Evolutionary conservation across 345 rosid species (phyloP), one percentile per base, ranked within the genome.

Genomic region (Moringa oleifera): DNA sequence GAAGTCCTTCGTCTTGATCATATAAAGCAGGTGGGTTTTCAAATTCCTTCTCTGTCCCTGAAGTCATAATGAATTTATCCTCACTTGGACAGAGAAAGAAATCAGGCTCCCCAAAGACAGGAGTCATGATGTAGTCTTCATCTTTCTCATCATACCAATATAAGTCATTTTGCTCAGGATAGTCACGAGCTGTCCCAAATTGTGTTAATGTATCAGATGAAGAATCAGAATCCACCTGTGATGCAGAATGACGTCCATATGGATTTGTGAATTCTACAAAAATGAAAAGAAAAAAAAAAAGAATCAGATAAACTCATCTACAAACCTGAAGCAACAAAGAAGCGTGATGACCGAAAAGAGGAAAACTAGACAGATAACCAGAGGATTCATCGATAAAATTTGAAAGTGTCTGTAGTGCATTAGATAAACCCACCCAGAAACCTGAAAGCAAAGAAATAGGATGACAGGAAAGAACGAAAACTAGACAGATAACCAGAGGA

Each of bases 151-250:
- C 85, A 6, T 76, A 66, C 73, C 80, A 79, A 67, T 68, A 74
- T 24, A 77, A 63, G 77, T 86, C 95, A 57, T 81, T 82, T 78
- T 85, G 90, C 75, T 85, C 96, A 1, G 80, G 80, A 63, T 87
- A 90, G 20, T 87, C 84, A 0, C 95, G 87, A 18, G 99, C 95
- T 0, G 99, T 90, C 18, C 86, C 97, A 67, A 94, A 94, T 52
- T 90, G 88, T 67, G 99, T 85, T 73, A 81, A 67, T 24, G 79
- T 73, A 58, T 78, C 88, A 0, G 98, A 90, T 31, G 97, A 88
- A 57, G 85, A 68, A 41, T 80, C 84, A 7, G 89, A 85, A 68
- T 76, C 67, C 20, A 74, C 77, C 63, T 58, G 72, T 24, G 88
- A 88, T 13, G 77, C 55, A 59, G 95, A 86, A 66, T 63, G 81